Percentiles rank a stretch among this genome's conserved stretches.
Evolutionary conservation across 305 asterid species (phyloP).

Genomic region (Rubia balearica): DNA sequence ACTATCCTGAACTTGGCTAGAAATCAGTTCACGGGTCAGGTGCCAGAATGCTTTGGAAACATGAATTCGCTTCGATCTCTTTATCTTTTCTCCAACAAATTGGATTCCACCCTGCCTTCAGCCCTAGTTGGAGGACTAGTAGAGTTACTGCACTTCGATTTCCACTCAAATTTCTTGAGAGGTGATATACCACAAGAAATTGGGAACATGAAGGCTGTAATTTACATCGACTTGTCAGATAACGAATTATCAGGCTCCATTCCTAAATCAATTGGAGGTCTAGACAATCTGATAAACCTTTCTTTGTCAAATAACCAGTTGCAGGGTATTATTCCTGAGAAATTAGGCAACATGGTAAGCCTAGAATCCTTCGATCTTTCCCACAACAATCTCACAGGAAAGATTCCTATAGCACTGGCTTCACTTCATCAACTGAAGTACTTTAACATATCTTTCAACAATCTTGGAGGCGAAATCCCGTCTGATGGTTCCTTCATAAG

Average conservation of each 20-base stretch:
- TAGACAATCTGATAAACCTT: slow-evolving; percentile 9
- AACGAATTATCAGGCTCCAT: slow-evolving; percentile 1
- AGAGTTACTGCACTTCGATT: background rate
- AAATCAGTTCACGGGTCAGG: background rate
- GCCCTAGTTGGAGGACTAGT: background rate
- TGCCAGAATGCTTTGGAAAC: slow-evolving; percentile 3
- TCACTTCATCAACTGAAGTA: background rate
- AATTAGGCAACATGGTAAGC: background rate
- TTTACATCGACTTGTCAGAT: background rate
- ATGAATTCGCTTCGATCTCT: background rate
- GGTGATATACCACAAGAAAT: slow-evolving; percentile 17
- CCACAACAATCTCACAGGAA: slow-evolving; percentile 11
- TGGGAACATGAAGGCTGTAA: slow-evolving; percentile 1
- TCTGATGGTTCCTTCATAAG: background rate
- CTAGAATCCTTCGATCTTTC: background rate
- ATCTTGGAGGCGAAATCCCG: background rate
- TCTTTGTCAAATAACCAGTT: slow-evolving; percentile 11
- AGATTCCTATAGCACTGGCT: slow-evolving; percentile 21
- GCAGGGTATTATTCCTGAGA: background rate
- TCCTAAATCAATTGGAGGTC: background rate
- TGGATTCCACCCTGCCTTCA: slow-evolving; percentile 4
- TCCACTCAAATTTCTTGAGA: background rate
- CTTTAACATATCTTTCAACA: slow-evolving; percentile 8
- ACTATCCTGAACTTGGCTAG: background rate
- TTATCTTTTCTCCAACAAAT: slow-evolving; percentile 1